phyloP scores from a whole-genome alignment of 73 alveolate genomes.

The Paraurostyla sp. region DNA sequence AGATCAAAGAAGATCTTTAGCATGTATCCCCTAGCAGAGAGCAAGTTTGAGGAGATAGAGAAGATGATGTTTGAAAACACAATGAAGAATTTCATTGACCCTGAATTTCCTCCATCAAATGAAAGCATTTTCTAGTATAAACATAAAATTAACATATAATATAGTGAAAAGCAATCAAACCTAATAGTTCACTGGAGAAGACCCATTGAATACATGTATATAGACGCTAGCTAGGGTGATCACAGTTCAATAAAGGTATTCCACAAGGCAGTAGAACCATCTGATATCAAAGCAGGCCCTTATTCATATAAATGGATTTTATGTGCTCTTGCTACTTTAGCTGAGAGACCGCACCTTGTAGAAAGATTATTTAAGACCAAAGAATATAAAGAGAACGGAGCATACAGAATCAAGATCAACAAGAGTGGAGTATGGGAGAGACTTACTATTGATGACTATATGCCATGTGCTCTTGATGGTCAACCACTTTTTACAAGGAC shows the following conservation, averaged over 20 bases:
- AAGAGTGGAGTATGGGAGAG: conserved; percentile 84
- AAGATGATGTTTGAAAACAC: conserved; percentile 13
- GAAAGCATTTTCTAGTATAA: conserved; percentile 48
- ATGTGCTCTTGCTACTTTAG: conserved; percentile 79
- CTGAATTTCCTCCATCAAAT: conserved; percentile 65
- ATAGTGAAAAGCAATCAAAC: neutral
- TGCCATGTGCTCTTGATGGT: conserved; percentile 73
- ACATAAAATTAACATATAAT: neutral
- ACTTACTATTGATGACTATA: conserved; percentile 78
- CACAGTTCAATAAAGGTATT: conserved; percentile 21
- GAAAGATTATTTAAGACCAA: conserved; percentile 72
- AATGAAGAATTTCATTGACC: conserved; percentile 60
- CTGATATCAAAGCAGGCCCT: conserved; percentile 82
- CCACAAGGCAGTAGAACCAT: conserved; percentile 67
- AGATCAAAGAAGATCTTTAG: conserved; percentile 29
- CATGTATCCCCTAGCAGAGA: conserved; percentile 16
- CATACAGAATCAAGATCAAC: conserved; percentile 79
- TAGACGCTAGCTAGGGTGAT: neutral
- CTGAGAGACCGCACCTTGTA: conserved; percentile 70
- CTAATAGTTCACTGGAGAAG: conserved; percentile 80
- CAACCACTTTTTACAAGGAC: conserved; percentile 29
- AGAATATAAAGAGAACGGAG: conserved; percentile 70
- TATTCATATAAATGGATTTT: conserved; percentile 75
- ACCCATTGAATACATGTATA: conserved; percentile 68
- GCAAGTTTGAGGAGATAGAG: conserved; percentile 21